phyloP scores from a whole-genome alignment of 2,329 filamentous ascomycete species.

The Gnomoniopsis smithogilvyi region DNA sequence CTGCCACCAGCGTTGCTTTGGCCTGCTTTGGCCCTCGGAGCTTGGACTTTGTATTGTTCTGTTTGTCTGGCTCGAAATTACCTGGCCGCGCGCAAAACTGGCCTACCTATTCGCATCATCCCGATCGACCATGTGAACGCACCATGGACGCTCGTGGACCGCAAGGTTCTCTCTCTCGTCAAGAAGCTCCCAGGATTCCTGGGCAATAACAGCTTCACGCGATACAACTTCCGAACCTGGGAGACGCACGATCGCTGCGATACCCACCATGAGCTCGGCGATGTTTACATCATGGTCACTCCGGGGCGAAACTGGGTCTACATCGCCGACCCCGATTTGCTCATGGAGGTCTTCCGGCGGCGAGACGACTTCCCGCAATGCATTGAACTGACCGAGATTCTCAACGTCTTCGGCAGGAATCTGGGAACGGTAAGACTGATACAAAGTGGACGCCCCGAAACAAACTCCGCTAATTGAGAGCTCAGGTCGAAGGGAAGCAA shows the following conservation, averaged over 20 bases:
- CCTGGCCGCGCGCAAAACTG: constrained; percentile 24
- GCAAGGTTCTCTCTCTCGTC: constrained; percentile 22
- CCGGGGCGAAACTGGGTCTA: constrained; percentile 4
- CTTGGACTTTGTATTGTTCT: background rate
- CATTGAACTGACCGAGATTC: too few species aligned
- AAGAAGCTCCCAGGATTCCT: constrained; percentile 21
- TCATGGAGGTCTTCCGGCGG: background rate
- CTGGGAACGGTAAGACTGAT: too few species aligned
- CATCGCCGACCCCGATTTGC: background rate
- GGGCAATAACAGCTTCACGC: constrained; percentile 28
- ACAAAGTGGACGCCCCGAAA: too few species aligned
- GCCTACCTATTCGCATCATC: constrained; percentile 30
- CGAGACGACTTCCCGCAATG: constrained; percentile 1
- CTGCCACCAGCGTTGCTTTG: background rate
- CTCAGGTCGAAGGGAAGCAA: constrained; percentile 16
- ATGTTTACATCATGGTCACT: constrained; percentile 16
- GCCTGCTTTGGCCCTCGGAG: background rate
- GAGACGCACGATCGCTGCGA: constrained; percentile 1
- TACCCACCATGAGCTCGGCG: constrained; percentile 24
- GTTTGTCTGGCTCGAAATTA: constrained; percentile 17
- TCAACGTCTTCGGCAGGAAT: too few species aligned
- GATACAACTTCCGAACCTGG: constrained; percentile 29
- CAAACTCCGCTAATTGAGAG: constrained; percentile 1
- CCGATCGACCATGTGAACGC: constrained; percentile 29
- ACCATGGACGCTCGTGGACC: constrained; percentile 28